phyloP scores from a whole-genome alignment of 2,329 filamentous ascomycete genomes.

The Epichloe uncinata region DNA sequence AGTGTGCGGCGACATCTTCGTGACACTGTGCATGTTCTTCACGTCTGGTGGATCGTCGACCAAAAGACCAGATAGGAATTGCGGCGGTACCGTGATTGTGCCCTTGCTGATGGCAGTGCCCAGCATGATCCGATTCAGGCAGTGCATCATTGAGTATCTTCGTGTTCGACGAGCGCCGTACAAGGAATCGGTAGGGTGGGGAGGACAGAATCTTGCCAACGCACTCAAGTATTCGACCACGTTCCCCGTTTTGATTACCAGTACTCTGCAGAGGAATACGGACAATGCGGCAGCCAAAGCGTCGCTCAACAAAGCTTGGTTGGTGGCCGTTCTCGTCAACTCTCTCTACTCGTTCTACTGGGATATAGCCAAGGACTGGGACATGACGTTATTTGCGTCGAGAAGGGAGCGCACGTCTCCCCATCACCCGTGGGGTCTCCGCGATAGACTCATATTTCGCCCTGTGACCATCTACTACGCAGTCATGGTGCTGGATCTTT shows the following conservation, averaged over 20 bases:
- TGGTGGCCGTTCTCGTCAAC: slow-evolving; percentile 65
- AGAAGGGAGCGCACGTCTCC: slow-evolving; percentile 42
- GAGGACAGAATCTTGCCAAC: slow-evolving; percentile 82
- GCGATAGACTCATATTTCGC: slow-evolving; percentile 60
- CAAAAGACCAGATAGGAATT: slow-evolving; percentile 64
- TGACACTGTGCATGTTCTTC: slow-evolving; percentile 86
- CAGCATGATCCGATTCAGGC: slow-evolving; percentile 73
- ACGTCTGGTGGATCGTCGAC: slow-evolving; percentile 58
- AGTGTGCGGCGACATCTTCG: slow-evolving; percentile 78
- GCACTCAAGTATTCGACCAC: slow-evolving; percentile 89
- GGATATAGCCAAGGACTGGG: slow-evolving; percentile 96
- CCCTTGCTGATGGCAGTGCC: slow-evolving; percentile 76
- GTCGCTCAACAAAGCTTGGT: slow-evolving; percentile 45
- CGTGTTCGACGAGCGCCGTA: slow-evolving; percentile 50
- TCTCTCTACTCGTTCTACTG: slow-evolving; percentile 96
- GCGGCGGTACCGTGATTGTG: slow-evolving; percentile 66
- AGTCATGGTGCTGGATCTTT: slow-evolving; percentile 64
- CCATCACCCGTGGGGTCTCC: slow-evolving; percentile 64
- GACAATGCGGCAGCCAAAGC: slow-evolving; percentile 28
- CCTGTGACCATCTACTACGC: slow-evolving; percentile 66
- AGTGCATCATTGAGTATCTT: slow-evolving; percentile 80
- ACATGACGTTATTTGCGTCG: slow-evolving; percentile 66
- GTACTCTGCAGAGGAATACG: slow-evolving; percentile 55
- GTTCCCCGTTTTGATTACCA: slow-evolving; percentile 79
- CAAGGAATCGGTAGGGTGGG: slow-evolving; percentile 52